Evolutionary conservation across 257 asterid genomes (phyloP), one percentile per base, ranked within the genome.

Genomic region (Solanum sitiens): DNA sequence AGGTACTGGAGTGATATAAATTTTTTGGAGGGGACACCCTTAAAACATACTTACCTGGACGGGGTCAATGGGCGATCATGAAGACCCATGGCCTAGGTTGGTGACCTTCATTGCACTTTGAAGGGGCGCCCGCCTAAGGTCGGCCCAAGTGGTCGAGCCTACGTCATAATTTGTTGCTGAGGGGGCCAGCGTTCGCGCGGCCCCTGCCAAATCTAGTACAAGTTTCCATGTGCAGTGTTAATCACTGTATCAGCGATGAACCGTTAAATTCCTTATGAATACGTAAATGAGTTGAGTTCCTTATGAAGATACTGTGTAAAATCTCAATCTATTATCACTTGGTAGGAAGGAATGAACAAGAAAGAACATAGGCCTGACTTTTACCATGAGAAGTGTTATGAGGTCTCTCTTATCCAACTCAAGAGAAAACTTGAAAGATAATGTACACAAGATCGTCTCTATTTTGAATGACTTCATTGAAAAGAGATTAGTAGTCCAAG

Each of bases 401-500:
- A 86, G 44, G 70, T 44, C 90, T 15, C 84, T 91, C 86, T 88
- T 90, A 42, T 87, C 89, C 2, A 72, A 91, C 85, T 82, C 98
- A 70, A 89, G 94, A 50, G 89, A 61, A 42, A 89, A 23, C 86
- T 86, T 90, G 44, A 91, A 92, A 40, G 63, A 93, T 20, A 90
- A 90, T 91, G 75, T 92, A 23, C 53, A 83, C 84, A 89, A 87
- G 79, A 89, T 91, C 86, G 75, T 94, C 70, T 50, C 88, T 27
- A 90, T 91, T 70, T 84, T 95, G 7, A 92, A 94, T 74, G 73
- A 47, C 72, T 91, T 90, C 87, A 91, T 93, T 2, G 87, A 88
- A 27, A 89, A 91, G 83, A 89, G 89, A 80, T 72, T 87, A 47
- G 87, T 91, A 77, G 63, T 63, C 18, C 93, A 89, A 27, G 98